phyloP scores from a whole-genome alignment of 768 basidiomycete species.

The Mycena epipterygia region DNA sequence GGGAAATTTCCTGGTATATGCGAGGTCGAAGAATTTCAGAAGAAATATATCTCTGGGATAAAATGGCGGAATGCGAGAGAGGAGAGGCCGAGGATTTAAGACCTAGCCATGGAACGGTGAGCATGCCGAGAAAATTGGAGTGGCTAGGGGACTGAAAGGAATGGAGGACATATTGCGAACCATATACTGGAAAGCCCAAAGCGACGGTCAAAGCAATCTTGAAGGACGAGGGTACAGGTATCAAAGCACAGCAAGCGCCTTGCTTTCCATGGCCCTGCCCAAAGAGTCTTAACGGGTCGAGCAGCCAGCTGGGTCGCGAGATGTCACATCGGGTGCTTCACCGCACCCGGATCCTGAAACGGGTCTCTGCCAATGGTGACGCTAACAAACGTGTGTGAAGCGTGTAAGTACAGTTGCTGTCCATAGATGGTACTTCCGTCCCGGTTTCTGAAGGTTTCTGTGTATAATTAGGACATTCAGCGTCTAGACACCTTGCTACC shows the following conservation, averaged over 20 bases:
- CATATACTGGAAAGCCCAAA: conserved; percentile 12
- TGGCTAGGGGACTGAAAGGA: not conserved
- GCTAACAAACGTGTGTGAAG: too few species aligned
- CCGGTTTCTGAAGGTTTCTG: too few species aligned
- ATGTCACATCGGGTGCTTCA: too few species aligned
- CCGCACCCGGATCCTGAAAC: too few species aligned
- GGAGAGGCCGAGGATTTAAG: not conserved
- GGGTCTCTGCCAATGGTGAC: too few species aligned
- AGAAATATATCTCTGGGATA: not conserved
- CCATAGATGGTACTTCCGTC: too few species aligned
- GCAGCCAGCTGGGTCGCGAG: too few species aligned
- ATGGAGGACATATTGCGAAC: not conserved
- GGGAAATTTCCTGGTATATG: not conserved
- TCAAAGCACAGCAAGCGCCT: not conserved
- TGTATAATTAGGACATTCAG: too few species aligned
- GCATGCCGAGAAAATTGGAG: not conserved
- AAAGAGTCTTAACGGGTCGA: too few species aligned
- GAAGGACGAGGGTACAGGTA: not conserved
- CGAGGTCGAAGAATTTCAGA: not conserved
- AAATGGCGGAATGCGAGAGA: not conserved
- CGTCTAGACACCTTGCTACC: too few species aligned
- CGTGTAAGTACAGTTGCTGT: too few species aligned
- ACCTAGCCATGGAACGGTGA: conserved; percentile 4
- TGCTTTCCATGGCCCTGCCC: too few species aligned
- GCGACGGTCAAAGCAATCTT: conserved; percentile 4